Base-by-base conservation (phyloP, 345 rosid species). In the Brassica juncea region DNA sequence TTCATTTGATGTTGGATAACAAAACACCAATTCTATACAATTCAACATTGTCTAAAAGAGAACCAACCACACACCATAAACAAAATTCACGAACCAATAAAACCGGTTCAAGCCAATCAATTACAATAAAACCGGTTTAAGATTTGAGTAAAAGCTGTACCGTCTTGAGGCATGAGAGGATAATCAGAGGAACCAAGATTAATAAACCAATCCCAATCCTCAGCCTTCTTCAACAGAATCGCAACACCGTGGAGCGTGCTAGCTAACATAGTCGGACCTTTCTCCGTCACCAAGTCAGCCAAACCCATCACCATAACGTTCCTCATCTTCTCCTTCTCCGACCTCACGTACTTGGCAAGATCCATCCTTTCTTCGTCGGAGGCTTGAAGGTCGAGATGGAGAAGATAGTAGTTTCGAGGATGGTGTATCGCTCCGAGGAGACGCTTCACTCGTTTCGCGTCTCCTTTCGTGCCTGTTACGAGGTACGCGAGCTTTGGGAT, bases 131-230 rank as follows among this genome's bases (percentile, higher is more conserved):
- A 19, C 21, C 21, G 42, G 8, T 49, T 19, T 8, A 21, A 66
- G 54, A 70, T 7, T 47, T 71, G 75, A 80, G 8, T 30, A 44
- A 19, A 49, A 64, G 27, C 0, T 12, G 70, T 86, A 94, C 99
- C 98, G 78, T 92, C 97, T 84, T 90, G 97, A 70, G 97, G 82
- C 88, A 90, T 87, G 42, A 94, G 94, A 64, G 99, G 97, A 85
- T 91, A 91, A 86, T 90, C 93, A 60, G 90, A 85, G 1, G 99
- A 86, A 31, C 97, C 87, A 5, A 95, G 86, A 85, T 95, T 95
- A 49, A 92, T 77, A 72, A 95, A 92, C 99, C 97, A 95, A 73
- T 95, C 94, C 97, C 98, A 95, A 77, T 91, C 95, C 34, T 61
- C 66, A n/a, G 91, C 87, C 75, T 78, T 70, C 85, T 84, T 95